Evolutionary conservation across 2,329 filamentous ascomycete species (phyloP), one percentile per base, ranked within the genome.

Genomic region (Colletotrichum euphorbiae): DNA sequence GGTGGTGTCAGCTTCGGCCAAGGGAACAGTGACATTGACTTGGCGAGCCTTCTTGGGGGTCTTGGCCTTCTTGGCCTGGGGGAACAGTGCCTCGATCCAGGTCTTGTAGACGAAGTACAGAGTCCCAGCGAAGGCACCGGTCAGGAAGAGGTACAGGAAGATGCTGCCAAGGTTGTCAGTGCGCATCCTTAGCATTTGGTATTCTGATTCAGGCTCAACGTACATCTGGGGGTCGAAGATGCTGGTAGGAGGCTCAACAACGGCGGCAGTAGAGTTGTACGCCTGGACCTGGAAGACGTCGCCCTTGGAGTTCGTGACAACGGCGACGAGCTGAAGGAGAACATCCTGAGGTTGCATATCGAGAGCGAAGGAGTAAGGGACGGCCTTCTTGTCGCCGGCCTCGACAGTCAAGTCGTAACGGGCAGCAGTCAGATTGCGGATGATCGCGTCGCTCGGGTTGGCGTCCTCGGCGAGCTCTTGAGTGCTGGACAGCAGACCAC

Each of bases 41-140:
- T 92, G 91, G 85, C 92, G 93, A 74, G 80, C 80, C 77, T 89
- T 89, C 76, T 85, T 87, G 72, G 86, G 81, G 33, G 86, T 82
- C 75, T 83, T 83, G 66, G 87, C 83, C 71, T 90, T 89, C 84
- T 93, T 92, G 73, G 91, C 90, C 85, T 97, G 93, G 55, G 96
- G 95, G 86, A 98, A 97, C 78, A 99, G 92, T 13, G 94, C 91
- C 75, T 94, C 93, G 81, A 99, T 92, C 94, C 95, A 98, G 76
- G 95, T 97, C 85, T 91, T 96, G 89, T 99, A 99, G 83, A 98
- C 93, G 81, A 97, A 97, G 89, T 95, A 98, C 78, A 91, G 88
- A 61, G 91, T 93, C 70, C 92, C 94, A 72, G 82, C 89, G 78
- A 97, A 97, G 71, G 86, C 88, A 70, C 87, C 90, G 61, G 91